These are phyloP conservation scores for Melanopsichium pennsylvanicum DNA, from an alignment of 1,284 basidiomycete genomes.

Conservation along the genomic window DNA sequence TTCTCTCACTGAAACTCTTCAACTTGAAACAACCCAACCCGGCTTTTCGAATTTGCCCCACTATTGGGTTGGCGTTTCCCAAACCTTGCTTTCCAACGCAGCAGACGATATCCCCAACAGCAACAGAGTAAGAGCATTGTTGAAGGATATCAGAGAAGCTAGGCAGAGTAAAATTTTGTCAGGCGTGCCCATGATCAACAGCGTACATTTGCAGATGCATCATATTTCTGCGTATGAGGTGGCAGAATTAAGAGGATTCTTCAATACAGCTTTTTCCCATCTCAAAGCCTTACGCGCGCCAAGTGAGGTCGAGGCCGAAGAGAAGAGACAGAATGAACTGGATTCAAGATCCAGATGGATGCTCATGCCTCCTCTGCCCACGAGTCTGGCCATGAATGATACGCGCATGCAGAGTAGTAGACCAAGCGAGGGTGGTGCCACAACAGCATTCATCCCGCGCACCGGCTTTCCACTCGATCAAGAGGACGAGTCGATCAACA, in stretches of 20 bases:
- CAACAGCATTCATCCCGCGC: background rate
- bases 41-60: slow-evolving; percentile 67
- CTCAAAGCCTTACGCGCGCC: slow-evolving; percentile 35
- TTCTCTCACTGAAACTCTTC: slow-evolving; percentile 73
- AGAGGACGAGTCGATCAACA: slow-evolving; percentile 18
- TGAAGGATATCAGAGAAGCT: slow-evolving; percentile 93
- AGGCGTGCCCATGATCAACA: slow-evolving; percentile 72
- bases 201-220: slow-evolving; percentile 69
- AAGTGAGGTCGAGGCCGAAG: slow-evolving; percentile 22
- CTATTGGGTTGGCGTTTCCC: slow-evolving; percentile 40
- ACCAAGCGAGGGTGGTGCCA: too few relatives aligned
- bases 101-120: slow-evolving; percentile 85
- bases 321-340: slow-evolving; percentile 15
- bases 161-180: slow-evolving; percentile 90
- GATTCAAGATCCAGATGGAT: slow-evolving; percentile 10
- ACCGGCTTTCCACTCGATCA: background rate
- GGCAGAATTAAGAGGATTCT: slow-evolving; percentile 59
- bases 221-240: slow-evolving; percentile 63
- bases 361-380: slow-evolving; percentile 9
- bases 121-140: slow-evolving; percentile 79
- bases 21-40: slow-evolving; percentile 55
- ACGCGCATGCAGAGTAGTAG: too few relatives aligned
- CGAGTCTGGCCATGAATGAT: background rate
- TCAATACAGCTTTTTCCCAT: slow-evolving; percentile 55
- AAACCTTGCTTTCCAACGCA: slow-evolving; percentile 67